Conservation (phyloP, 202 grass and related monocot genomes). For the Zizania palustris region DNA sequence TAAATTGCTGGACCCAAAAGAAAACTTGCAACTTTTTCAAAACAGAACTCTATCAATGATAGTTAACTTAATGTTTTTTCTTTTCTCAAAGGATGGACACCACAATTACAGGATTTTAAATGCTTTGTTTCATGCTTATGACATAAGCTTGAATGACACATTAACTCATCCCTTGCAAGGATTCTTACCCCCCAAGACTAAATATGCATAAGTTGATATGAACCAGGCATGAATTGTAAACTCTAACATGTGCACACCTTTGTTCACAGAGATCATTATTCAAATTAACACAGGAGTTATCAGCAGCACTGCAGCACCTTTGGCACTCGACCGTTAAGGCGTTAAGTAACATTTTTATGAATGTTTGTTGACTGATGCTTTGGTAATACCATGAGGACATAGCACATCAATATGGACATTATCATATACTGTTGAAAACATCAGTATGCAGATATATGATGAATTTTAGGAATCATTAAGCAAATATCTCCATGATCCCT, state of each 20-base stretch:
- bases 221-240: background rate
- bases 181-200: background rate
- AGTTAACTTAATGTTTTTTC: constrained; percentile 12
- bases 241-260: background rate
- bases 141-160: background rate
- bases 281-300: background rate
- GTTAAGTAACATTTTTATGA: background rate
- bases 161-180: background rate
- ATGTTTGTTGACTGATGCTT: background rate
- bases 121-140: background rate
- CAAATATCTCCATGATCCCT: background rate
- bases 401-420: background rate
- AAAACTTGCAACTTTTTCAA: background rate
- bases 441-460: background rate
- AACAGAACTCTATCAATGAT: background rate
- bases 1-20: background rate
- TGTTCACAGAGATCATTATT: background rate
- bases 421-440: background rate
- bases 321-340: background rate
- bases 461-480: background rate
- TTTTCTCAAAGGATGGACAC: background rate
- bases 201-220: background rate
- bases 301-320: background rate
- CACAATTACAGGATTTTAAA: background rate
- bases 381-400: background rate